A percentile compares a stretch with the other conserved stretches of the same genome.
These are phyloP conservation scores for Dendrobium chrysotoxum DNA, from an alignment of 106 monocot genomes.

Conservation along the genomic window DNA sequence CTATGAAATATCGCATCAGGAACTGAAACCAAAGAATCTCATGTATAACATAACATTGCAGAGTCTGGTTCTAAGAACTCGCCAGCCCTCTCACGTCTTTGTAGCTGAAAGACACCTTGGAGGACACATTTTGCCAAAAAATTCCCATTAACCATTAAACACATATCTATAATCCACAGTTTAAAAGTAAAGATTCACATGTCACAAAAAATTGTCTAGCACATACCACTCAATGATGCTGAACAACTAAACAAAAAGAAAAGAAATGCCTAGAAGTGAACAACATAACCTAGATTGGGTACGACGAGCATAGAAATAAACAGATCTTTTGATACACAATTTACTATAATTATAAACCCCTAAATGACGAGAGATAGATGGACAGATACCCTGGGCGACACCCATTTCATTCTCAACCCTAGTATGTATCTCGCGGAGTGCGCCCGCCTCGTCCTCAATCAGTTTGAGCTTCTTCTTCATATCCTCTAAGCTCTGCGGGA, in stretches of 20 bases:
- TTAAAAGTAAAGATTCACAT: not conserved
- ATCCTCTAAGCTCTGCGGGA: constrained; percentile 61
- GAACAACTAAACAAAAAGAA: not conserved
- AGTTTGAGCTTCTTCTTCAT: constrained; percentile 84
- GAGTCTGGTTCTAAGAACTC: not conserved
- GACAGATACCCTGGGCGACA: constrained; percentile 49
- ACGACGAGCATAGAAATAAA: not conserved
- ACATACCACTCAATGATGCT: not conserved
- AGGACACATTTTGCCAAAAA: not conserved
- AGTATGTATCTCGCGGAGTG: constrained; percentile 88
- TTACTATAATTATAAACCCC: not conserved
- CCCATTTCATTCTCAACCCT: constrained; percentile 91
- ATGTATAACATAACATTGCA: not conserved
- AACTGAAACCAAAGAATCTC: not conserved
- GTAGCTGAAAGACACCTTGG: not conserved
- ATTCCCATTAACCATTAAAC: not conserved
- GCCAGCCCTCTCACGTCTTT: not conserved
- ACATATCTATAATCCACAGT: not conserved
- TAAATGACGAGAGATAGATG: not conserved
- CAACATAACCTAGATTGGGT: not conserved
- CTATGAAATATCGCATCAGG: too few species aligned
- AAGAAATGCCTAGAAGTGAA: not conserved
- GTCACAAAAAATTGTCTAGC: not conserved
- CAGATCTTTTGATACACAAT: not conserved
- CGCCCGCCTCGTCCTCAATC: constrained; percentile 83